Evolutionary conservation across 108 stramenopile genomes (phyloP), one percentile per base, ranked within the genome.

Genomic region (Pseudonitzschia multistriata): DNA sequence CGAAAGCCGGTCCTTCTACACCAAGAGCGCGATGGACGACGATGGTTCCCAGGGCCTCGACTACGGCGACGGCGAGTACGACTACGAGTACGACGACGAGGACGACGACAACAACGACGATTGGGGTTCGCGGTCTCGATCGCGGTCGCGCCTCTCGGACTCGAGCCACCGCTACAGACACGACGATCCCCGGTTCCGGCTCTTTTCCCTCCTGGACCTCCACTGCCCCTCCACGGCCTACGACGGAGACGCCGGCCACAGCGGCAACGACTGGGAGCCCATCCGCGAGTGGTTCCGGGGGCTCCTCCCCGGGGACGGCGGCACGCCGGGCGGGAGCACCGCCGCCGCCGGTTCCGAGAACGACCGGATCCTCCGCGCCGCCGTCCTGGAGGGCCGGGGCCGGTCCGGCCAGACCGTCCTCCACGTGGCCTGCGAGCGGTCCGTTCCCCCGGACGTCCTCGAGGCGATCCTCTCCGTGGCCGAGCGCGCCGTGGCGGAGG

Each of bases 351-450:
- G 22, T 2, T 7, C 21, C 50, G 24, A 57, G 6, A 29, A 59
- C 3, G 29, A 15, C n/a, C 14, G 33, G 33, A 14, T 59, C 34
- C 31, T 59, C n/a, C 57, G 57, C n/a, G 31, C 57, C n/a, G 57
- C 57, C 13, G 31, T 59, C 31, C 57, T 59, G 0, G 57, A 59
- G 15, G 57, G 28, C 11, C 57, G 57, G 14, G 57, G 34, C 25
- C 57, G 57, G 15, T 37, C 35, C 19, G 57, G 57, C 17, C 31
- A 59, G 31, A 59, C 57, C 34, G 57, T 59, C 15, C 33, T 59
- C 0, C 57, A 59, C 34, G 57, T 59, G 0, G 57, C 57, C 31
- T 59, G 57, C 34, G 57, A 59, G 29, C 57, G 57, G 17, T 33
- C 31, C 29, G 57, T 59, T 30, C 57, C 57, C 0, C 25, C 35